Percentiles rank a stretch among this genome's conserved stretches.
Evolutionary conservation across 441 rosid genomes (phyloP).

Genomic region (Croton setiger): DNA sequence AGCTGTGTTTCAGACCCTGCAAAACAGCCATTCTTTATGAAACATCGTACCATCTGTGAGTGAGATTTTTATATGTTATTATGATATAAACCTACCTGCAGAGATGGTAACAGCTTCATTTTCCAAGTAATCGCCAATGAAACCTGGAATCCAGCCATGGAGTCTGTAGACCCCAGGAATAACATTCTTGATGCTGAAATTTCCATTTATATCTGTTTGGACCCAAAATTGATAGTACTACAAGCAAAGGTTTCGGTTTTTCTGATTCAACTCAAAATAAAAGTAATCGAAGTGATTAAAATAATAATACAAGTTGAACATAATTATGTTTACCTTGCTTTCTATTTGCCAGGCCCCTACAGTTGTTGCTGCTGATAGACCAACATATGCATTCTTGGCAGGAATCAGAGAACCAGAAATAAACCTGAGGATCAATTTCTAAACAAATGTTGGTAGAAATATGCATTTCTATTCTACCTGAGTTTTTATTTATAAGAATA

Average conservation of each 20-base stretch:
- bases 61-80: too few species aligned
- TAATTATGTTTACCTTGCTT: conserved; percentile 35
- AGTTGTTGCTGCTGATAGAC: conserved; percentile 44
- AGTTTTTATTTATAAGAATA: not conserved
- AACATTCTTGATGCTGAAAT: conserved; percentile 39
- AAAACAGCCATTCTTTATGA: not conserved
- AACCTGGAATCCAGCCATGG: conserved; percentile 57
- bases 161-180: conserved; percentile 46
- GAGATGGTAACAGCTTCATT: conserved; percentile 21
- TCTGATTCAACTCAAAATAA: not conserved
- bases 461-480: not conserved
- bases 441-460: not conserved
- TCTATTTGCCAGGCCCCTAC: conserved; percentile 56
- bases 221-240: conserved; percentile 59
- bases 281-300: not conserved
- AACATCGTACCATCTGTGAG: not conserved
- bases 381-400: conserved; percentile 41
- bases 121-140: conserved; percentile 43
- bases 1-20: conserved; percentile 29
- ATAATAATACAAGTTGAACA: not conserved
- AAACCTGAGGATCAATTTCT: conserved; percentile 23
- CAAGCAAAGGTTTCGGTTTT: not conserved
- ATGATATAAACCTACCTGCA: conserved; percentile 22
- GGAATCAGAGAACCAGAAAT: conserved; percentile 32
- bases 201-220: conserved; percentile 43